Conservation (phyloP, 352 stramenopile genomes). For the Pythium oligandrum region DNA sequence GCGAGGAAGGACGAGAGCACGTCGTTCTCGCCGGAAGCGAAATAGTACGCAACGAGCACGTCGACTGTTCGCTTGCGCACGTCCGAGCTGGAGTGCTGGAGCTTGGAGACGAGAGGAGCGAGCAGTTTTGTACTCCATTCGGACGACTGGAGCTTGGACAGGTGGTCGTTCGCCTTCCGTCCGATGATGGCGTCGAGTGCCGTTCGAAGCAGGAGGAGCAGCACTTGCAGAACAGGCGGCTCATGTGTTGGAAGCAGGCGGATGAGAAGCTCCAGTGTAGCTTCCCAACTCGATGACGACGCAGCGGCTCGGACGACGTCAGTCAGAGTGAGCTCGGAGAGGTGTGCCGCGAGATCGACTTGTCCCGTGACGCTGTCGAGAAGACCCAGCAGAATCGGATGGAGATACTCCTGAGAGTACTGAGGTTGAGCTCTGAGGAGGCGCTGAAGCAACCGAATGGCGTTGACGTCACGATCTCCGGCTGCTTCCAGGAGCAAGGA, state of each 20-base stretch:
- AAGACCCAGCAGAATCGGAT: conserved; percentile 54
- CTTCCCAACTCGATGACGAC: conserved; percentile 15
- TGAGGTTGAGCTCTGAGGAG: conserved; percentile 35
- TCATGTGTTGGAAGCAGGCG: conserved; percentile 31
- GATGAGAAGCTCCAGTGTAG: conserved; percentile 34
- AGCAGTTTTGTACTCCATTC: conserved; percentile 32
- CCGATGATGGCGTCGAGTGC: conserved; percentile 30
- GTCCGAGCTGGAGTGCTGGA: conserved; percentile 49
- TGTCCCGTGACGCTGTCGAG: conserved; percentile 38
- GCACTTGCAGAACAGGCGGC: conserved; percentile 41
- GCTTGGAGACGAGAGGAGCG: conserved; percentile 22
- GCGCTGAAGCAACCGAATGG: conserved; percentile 47
- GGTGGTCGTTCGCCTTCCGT: conserved; percentile 1
- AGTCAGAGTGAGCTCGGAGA: conserved; percentile 45
- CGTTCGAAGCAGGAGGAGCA: conserved; percentile 41
- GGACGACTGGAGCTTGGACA: conserved; percentile 16
- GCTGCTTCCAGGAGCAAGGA: conserved; percentile 26
- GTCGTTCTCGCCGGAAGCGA: conserved; percentile 42
- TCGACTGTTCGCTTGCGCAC: conserved; percentile 68
- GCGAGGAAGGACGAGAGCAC: conserved; percentile 38
- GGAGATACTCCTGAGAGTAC: conserved; percentile 45
- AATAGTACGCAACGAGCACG: conserved; percentile 62
- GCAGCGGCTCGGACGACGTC: conserved; percentile 26
- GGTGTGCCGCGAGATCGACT: conserved; percentile 35
- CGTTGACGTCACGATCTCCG: conserved; percentile 37